Conservation (phyloP, 1,284 basidiomycete species). For the Cryptococcus neoformans region DNA sequence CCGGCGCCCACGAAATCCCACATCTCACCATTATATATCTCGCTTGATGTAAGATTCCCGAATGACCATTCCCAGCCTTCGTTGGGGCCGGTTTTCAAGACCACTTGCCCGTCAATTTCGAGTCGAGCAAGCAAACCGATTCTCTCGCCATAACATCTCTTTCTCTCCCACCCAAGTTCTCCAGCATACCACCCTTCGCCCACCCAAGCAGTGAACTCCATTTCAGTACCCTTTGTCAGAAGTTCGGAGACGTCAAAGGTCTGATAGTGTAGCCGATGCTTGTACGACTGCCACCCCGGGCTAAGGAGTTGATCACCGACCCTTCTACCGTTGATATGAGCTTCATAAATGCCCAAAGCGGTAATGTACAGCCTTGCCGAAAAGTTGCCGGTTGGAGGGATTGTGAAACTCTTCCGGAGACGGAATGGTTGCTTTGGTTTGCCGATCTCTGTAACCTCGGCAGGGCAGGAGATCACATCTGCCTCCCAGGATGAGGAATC, state of each 20-base stretch:
- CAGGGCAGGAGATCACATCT: constrained; percentile 14
- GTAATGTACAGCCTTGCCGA: constrained; percentile 36
- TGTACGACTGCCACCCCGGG: constrained; percentile 43
- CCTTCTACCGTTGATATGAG: constrained; percentile 30
- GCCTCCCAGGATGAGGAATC: constrained; percentile 24
- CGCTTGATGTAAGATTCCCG: constrained; percentile 19
- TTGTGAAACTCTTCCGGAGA: constrained; percentile 15
- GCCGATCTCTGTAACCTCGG: constrained; percentile 7
- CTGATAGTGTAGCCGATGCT: constrained; percentile 34
- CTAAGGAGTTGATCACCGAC: constrained; percentile 38
- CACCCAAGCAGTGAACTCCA: constrained; percentile 23
- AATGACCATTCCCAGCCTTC: constrained; percentile 21
- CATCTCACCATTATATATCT: constrained; percentile 39
- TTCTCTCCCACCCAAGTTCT: constrained; percentile 18
- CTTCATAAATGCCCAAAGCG: constrained; percentile 41
- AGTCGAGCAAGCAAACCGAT: constrained; percentile 29
- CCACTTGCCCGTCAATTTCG: constrained; percentile 21
- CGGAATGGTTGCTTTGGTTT: constrained; percentile 28
- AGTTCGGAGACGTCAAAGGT: constrained; percentile 26
- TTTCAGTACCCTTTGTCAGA: constrained; percentile 20
- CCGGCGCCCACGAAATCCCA: constrained; percentile 18
- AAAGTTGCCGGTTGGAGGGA: neutral
- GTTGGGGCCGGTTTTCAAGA: constrained; percentile 7
- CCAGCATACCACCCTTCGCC: constrained; percentile 41
- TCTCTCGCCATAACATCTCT: constrained; percentile 29